Conservation (phyloP, 257 asterid genomes). For the Verbena officinalis region DNA sequence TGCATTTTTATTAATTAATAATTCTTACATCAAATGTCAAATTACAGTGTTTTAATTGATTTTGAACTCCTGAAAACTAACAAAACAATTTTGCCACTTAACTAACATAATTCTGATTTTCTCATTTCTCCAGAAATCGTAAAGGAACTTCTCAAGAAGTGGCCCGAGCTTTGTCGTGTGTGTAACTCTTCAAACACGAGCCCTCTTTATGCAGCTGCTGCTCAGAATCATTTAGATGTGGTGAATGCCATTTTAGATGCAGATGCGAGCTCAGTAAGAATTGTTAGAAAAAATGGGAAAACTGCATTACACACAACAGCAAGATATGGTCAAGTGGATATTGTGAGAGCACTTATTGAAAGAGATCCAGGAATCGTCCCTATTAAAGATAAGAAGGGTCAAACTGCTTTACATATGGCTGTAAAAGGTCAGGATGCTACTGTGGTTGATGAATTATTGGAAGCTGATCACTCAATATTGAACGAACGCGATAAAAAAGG, state of each 20-base stretch:
- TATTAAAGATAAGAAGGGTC: conserved; percentile 91
- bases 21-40: background rate
- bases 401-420: conserved; percentile 99
- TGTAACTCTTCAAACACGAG: conserved; percentile 92
- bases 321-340: conserved; percentile 70
- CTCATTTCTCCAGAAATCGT: conserved; percentile 59
- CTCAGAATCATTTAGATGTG: conserved; percentile 71
- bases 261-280: conserved; percentile 59
- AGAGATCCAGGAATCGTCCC: conserved; percentile 78
- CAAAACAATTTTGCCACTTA: background rate
- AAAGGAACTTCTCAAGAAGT: conserved; percentile 55
- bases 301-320: conserved; percentile 92
- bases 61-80: background rate
- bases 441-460: conserved; percentile 80
- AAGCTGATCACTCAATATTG: conserved; percentile 70
- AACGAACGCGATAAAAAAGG: conserved; percentile 95
- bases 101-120: conserved; percentile 8
- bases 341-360: conserved; percentile 72
- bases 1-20: background rate
- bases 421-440: conserved; percentile 83
- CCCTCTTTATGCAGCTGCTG: conserved; percentile 91
- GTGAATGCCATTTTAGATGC: conserved; percentile 89
- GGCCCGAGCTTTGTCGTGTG: conserved; percentile 95
- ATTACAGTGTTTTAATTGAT: background rate
- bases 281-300: conserved; percentile 91